Base-by-base conservation (phyloP, 345 rosid species). In the Salix koriyanagi region DNA sequence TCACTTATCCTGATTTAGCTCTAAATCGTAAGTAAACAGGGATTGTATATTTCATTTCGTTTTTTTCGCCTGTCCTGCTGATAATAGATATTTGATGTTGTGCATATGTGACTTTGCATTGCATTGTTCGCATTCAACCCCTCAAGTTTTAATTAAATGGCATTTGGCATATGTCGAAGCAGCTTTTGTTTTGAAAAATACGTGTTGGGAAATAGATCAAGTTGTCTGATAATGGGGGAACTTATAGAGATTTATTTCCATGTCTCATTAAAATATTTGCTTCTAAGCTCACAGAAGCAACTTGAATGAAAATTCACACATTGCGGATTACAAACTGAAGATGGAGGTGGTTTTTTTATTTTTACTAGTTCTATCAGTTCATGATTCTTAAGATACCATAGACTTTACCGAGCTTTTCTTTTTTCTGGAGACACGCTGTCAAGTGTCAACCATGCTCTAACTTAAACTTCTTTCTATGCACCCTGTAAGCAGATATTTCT, bases 1-100 rank as follows among this genome's bases (percentile, higher is more conserved):
- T 95, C 62, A 92, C 99, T 6, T 95, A 90, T 85, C 99, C 99
- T 56, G 97, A 95, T 91, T 82, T 95, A 71, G 99, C 91, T 79
- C 77, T 95, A 52, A 92, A 92, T 80, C 78, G 97, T 95, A 86
- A 87, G 96, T 84, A 50, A 37, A 54, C 46, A 37, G 11, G 13
- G 15, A 69, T 39, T 39, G 15, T 41, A n/a, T 39, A 21, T 39
- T 68, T 30, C 46, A 3, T 30, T 9, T 16, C 13, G 6, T 2
- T 19, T 68, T n/a, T 9, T 14, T 6, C 16, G n/a, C 12, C 16
- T 25, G 7, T 12, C 50, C 4, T 23, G 5, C 4, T 41, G 52
- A 11, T 69, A 21, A 15, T 69, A 15, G 26, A n/a, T 14, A 39
- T 11, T 42, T 42, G 52, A 41, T 39, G n/a, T 68, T 4, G 42